Evolutionary conservation across 1,139 yeast species (phyloP).

Genomic region (Debaryomycetaceae sp.): DNA sequence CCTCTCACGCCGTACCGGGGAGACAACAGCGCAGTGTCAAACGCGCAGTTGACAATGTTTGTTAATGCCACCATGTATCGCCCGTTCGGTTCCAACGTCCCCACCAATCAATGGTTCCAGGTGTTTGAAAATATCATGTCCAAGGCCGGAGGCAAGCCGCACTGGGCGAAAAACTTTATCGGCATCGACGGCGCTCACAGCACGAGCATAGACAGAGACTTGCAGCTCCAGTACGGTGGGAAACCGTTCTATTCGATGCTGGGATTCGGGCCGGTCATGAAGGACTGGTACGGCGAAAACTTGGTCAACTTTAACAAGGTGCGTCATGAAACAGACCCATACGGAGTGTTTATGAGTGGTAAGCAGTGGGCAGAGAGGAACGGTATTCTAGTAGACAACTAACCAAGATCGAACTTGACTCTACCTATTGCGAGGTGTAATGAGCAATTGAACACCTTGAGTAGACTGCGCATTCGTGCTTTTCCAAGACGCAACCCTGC

Average conservation of each 20-base stretch:
- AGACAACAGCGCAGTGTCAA: conserved; percentile 43
- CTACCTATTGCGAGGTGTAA: background rate
- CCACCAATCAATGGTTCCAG: conserved; percentile 72
- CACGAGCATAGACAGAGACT: conserved; percentile 25
- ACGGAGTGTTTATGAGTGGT: conserved; percentile 70
- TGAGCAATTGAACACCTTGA: background rate
- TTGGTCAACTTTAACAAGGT: conserved; percentile 48
- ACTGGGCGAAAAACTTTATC: conserved; percentile 97
- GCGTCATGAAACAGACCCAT: conserved; percentile 64
- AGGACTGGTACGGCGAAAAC: conserved; percentile 74
- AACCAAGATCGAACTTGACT: background rate
- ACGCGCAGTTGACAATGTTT: conserved; percentile 73
- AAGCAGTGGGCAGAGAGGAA: conserved; percentile 71
- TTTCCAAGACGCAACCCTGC: too few relatives aligned
- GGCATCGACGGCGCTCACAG: conserved; percentile 42
- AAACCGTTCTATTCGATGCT: conserved; percentile 63
- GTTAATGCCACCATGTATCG: conserved; percentile 93
- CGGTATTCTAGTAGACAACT: conserved; percentile 39
- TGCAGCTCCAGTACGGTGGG: conserved; percentile 32
- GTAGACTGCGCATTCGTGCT: too few relatives aligned
- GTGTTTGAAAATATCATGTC: conserved; percentile 71
- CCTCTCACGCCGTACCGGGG: conserved; percentile 49
- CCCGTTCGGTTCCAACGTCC: conserved; percentile 70
- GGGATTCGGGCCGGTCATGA: conserved; percentile 61
- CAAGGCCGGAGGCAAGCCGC: conserved; percentile 86